Base-by-base conservation (phyloP, 2,329 filamentous ascomycete genomes). In the Claviceps pazoutovae region DNA sequence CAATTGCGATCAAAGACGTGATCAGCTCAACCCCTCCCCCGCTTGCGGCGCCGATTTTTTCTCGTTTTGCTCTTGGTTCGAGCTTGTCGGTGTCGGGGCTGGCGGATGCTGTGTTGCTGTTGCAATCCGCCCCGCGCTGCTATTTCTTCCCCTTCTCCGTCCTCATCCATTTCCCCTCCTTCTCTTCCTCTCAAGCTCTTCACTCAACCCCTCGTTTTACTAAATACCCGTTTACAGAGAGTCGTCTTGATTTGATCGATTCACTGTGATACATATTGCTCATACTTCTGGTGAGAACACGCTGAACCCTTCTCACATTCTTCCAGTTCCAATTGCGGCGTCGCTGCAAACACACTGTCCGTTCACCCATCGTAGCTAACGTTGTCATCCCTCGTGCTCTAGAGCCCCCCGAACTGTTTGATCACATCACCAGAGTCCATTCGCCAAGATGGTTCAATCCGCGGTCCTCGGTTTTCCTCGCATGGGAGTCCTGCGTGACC, bases 381-480 rank as follows among this genome's bases (percentile, higher is more conserved):
- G 23, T 30, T 17, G 23, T 14, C 19, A 6, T 21, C 17, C 39
- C 11, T 38, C 8, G 16, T 42, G 17, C 17, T 26, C 19, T 53
- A 57, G 56, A 48, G 48, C 44, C 37, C 36, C 36, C 38, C 14
- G 8, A 39, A 34, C 7, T 34, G n/a, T 17, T 9, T 19, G 56
- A 34, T 56, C 54, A 57, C 46, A 56, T 11, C 36, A 23, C 43
- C 26, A 52, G 52, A 54, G 44, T 48, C 34, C 56, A 62, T 66
- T 65, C 65, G 62, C 58, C 68, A 78, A 68, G 56, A 81, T 81
- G 78, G 78, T 81, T 69, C 75, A 80, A 67, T 81, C 78, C 60
- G 75, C 93, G 62, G 80, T 98, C 72, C 85, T 98, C 72, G 93
- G 93, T 76, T 98, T 98, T 82, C 93, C 93, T 72, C 91, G 93